Evolutionary conservation across 768 basidiomycete species (phyloP), one percentile per base, ranked within the genome.

Genomic region (Strobilomyces dryophilus): DNA sequence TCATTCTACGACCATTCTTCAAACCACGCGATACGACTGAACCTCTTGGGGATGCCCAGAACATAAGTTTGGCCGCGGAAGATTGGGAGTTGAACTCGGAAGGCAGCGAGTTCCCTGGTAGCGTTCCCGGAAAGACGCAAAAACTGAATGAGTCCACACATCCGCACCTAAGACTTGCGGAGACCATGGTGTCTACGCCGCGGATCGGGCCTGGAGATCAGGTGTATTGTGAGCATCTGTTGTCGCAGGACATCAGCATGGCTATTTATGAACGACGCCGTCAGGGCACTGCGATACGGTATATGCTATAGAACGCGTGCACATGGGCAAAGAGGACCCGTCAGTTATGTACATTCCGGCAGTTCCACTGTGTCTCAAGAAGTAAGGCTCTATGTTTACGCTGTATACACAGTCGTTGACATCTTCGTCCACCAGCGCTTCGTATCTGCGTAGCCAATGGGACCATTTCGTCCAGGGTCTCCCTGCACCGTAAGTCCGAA

Each of bases 1-100:
- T 79, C 52, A 71, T 87, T 18, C 73, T 87, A 0, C 78, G 86
- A 9, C 85, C 85, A 0, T 84, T 87, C 70, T 87, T 89, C 76
- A 73, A 71, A 46, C 76, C 73, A 5, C 57, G 60, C 7, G 18
- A 27, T 14, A 51, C 60, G 18, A 31, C 49, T 59, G 10, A 29
- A 21, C 26, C 42, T 10, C 17, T 21, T 64, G 64, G 5, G 12
- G 29, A 15, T 26, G n/a, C 34, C 12, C 48, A 51, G 64, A 74
- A 34, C 52, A 39, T 43, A n/a, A 59, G 56, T 43, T 60, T 82
- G 37, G 69, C 69, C 4, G 68, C 74, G 15, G 72, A 75, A 17
- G 77, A 85, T 51, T 87, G 85, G 85, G 69, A 72, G 39, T 62
- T 79, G 9, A 82, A 87, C 64, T 58, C 80, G 4, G 77, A 79